Evolutionary conservation across 257 asterid species (phyloP).

Genomic region (Primulina eburnea): DNA sequence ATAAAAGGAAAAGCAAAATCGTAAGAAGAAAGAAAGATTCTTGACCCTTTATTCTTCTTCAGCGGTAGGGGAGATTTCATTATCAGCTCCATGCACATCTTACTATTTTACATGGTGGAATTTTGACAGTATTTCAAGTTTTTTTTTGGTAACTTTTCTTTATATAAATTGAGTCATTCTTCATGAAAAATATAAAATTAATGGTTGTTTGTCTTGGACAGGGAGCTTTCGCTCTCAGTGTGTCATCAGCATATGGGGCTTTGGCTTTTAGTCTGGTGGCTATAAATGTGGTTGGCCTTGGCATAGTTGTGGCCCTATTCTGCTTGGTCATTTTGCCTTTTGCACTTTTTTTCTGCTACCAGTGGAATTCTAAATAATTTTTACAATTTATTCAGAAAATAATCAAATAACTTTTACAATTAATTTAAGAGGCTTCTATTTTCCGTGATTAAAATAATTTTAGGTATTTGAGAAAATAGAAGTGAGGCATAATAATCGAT

Average conservation of each 20-base stretch:
- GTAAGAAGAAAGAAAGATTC: conserved; percentile 47
- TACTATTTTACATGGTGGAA: not conserved
- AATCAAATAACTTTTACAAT: too few relatives aligned
- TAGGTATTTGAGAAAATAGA: not conserved
- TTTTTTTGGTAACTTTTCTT: not conserved
- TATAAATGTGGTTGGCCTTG: conserved; percentile 5
- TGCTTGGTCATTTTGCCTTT: conserved; percentile 15
- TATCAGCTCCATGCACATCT: conserved; percentile 26
- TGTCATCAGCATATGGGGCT: conserved; percentile 30
- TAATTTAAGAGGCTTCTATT: too few relatives aligned
- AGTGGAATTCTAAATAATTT: too few relatives aligned
- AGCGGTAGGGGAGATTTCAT: conserved; percentile 15
- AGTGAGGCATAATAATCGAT: not conserved
- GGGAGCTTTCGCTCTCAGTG: conserved; percentile 36
- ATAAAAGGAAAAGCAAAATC: conserved; percentile 31
- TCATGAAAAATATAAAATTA: not conserved
- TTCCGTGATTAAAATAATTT: too few relatives aligned
- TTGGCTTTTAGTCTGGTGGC: conserved; percentile 3
- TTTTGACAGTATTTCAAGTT: not conserved
- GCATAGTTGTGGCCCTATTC: conserved; percentile 36
- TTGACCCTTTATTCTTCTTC: conserved; percentile 36
- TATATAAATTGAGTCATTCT: too few relatives aligned
- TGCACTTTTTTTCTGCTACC: conserved; percentile 19
- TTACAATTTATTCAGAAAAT: too few relatives aligned
- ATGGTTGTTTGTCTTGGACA: conserved; percentile 15